These are phyloP conservation scores for Knoxia roxburghii DNA, from an alignment of 257 asterid species.

Conservation along the genomic window DNA sequence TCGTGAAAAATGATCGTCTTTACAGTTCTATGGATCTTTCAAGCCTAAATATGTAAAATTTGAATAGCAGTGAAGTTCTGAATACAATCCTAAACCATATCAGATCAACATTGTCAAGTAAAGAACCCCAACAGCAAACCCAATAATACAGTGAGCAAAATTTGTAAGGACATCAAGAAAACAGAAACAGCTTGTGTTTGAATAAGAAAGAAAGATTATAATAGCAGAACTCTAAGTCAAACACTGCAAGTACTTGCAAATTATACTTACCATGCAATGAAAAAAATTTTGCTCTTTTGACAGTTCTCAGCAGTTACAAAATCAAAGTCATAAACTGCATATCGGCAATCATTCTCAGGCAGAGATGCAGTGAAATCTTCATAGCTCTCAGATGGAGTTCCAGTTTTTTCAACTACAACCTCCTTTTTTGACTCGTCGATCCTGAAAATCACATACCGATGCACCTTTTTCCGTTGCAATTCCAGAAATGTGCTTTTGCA, in stretches of 20 bases:
- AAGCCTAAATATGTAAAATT: background rate
- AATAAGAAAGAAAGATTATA: background rate
- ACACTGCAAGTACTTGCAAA: background rate
- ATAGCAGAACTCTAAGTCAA: background rate
- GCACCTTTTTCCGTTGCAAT: conserved; percentile 52
- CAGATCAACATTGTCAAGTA: background rate
- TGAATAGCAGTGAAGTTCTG: background rate
- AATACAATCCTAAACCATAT: background rate
- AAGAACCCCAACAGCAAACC: background rate
- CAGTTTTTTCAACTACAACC: conserved; percentile 67
- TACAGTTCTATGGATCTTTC: background rate
- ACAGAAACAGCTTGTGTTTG: background rate
- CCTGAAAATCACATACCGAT: conserved; percentile 56
- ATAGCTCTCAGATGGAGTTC: conserved; percentile 50
- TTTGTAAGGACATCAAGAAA: background rate
- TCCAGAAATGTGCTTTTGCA: conserved; percentile 53
- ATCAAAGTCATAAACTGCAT: conserved; percentile 60
- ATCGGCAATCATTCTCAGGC: conserved; percentile 64
- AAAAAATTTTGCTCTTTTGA: conserved; percentile 66
- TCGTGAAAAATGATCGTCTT: too few species aligned
- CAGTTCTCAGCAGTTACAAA: conserved; percentile 65
- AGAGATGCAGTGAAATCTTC: conserved; percentile 53
- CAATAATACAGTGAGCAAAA: background rate
- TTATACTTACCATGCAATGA: conserved; percentile 49
- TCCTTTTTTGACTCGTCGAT: conserved; percentile 61